phyloP scores from a whole-genome alignment of 2,329 filamentous ascomycete genomes.

The Cadophora luteo-olivacea region DNA sequence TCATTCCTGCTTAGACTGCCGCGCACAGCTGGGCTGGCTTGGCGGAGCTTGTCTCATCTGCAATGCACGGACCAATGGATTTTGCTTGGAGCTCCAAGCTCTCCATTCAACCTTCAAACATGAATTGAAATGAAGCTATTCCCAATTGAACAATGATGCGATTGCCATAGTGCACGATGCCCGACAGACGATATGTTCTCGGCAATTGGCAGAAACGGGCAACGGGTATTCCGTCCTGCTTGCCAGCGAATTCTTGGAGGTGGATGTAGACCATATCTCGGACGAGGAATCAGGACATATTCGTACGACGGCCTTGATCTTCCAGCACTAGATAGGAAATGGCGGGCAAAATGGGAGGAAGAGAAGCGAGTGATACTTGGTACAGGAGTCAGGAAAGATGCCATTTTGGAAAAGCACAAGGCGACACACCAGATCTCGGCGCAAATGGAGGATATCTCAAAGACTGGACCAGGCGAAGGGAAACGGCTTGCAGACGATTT shows the following conservation, averaged over 20 bases:
- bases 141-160: slow-evolving; percentile 29
- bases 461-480: neutral
- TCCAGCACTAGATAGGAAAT: slow-evolving; percentile 39
- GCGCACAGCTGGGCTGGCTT: neutral
- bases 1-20: neutral
- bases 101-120: neutral
- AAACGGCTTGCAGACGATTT: neutral
- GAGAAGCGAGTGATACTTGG: neutral
- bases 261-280: neutral
- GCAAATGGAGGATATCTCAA: neutral
- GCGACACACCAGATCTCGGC: neutral
- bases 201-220: slow-evolving; percentile 26
- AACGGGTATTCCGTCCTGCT: slow-evolving; percentile 12
- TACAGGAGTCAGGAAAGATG: neutral
- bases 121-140: slow-evolving; percentile 11
- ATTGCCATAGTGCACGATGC: slow-evolving; percentile 31
- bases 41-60: slow-evolving; percentile 17
- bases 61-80: slow-evolving; percentile 7
- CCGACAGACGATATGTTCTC: slow-evolving; percentile 21
- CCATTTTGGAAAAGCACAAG: neutral
- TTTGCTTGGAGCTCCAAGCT: slow-evolving; percentile 19
- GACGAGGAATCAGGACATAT: neutral
- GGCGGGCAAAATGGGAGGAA: slow-evolving; percentile 36
- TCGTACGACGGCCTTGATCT: slow-evolving; percentile 31
- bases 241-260: neutral